Conservation (phyloP, 2,329 filamentous ascomycete species). For the Neodidymelliopsis sp. region DNA sequence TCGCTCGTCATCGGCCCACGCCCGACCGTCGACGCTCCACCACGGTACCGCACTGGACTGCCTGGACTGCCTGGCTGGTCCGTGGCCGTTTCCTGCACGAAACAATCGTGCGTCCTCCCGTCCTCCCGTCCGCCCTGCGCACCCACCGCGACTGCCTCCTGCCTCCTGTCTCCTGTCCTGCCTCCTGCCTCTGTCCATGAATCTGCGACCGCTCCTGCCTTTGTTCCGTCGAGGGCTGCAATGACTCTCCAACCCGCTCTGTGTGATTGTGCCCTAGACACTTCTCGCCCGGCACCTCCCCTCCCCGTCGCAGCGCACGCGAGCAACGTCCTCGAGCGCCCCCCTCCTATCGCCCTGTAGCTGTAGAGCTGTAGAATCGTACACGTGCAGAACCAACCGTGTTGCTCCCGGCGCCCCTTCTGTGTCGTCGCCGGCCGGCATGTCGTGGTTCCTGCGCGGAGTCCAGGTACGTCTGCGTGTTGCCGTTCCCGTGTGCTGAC, state of each 20-base stretch:
- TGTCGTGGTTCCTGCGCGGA: constrained; percentile 54
- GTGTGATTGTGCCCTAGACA: constrained; percentile 11
- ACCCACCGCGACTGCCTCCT: constrained; percentile 6
- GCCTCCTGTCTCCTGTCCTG: neutral
- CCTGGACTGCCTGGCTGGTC: constrained; percentile 10
- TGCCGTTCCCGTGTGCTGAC: neutral
- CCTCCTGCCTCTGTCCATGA: constrained; percentile 11
- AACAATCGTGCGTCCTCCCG: constrained; percentile 17
- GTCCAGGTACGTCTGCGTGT: constrained; percentile 53
- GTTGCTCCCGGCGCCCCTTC: neutral
- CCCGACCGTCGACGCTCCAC: constrained; percentile 9
- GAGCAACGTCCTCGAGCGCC: constrained; percentile 1
- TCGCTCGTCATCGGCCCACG: neutral
- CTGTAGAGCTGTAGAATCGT: too few species aligned
- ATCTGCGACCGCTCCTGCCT: constrained; percentile 54
- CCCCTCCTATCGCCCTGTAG: neutral
- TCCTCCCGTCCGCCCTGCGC: neutral
- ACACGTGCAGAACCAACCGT: too few species aligned
- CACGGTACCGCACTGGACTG: too few species aligned
- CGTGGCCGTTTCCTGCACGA: constrained; percentile 16
- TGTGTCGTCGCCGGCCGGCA: constrained; percentile 22
- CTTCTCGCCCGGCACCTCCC: constrained; percentile 3
- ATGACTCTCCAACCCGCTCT: constrained; percentile 26
- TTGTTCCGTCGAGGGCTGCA: constrained; percentile 44
- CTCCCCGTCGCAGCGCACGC: constrained; percentile 5